Conservation (phyloP, 2,329 filamentous ascomycete species). For the Diaporthe vaccinii region DNA sequence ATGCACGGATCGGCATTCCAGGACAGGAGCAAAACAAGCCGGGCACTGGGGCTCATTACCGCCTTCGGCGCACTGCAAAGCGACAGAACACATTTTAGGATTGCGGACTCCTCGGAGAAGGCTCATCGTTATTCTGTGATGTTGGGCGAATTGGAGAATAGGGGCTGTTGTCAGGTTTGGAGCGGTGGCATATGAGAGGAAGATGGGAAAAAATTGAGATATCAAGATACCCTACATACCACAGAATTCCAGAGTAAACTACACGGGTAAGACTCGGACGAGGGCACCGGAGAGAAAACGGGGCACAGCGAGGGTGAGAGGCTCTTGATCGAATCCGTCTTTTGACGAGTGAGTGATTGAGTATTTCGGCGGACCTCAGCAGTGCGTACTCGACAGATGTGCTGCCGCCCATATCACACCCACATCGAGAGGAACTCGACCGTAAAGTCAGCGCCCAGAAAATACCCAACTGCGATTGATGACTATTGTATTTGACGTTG, state of each 20-base stretch:
- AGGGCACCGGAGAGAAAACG: background rate
- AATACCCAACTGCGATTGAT: background rate
- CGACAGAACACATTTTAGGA: background rate
- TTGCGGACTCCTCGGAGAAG: background rate
- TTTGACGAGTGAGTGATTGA: background rate
- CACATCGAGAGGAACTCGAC: background rate
- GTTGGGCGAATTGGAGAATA: background rate
- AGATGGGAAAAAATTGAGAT: background rate
- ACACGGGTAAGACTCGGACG: background rate
- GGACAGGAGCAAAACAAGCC: background rate
- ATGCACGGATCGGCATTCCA: background rate
- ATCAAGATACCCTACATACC: conserved; percentile 11
- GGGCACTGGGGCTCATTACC: background rate
- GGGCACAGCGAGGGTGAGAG: background rate
- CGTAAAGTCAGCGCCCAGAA: background rate
- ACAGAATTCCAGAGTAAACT: background rate
- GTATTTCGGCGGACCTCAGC: background rate
- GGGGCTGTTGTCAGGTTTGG: background rate
- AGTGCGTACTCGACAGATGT: background rate
- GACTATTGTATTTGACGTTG: background rate
- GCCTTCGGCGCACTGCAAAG: background rate
- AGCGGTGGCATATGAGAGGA: background rate
- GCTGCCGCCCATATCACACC: background rate
- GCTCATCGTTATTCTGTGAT: background rate
- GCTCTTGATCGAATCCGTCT: background rate